Evolutionary conservation across 1,284 basidiomycete genomes (phyloP), one percentile per base, ranked within the genome.

Genomic region (Leccinum fallax): DNA sequence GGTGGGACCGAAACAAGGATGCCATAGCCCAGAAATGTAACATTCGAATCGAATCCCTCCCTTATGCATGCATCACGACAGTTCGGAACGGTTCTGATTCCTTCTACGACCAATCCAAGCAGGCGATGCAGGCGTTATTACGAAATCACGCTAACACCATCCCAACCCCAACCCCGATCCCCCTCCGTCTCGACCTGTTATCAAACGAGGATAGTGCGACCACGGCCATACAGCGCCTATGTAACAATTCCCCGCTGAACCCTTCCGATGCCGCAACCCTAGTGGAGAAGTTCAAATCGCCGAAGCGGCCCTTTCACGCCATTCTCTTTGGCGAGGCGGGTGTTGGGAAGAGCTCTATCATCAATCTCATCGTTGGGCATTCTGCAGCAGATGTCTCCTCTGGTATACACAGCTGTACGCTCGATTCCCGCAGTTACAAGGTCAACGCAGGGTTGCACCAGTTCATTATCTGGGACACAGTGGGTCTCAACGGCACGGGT

Each of bases 381-480:
- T 6, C 32, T 1, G 60, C 53, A n/a, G 69, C 74, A 15, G 3
- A 34, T 0, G 56, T 64, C 28, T 74, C 72, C 16, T 53, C 46
- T 38, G 19, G 53, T 16, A 32, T 64, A 43, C 15, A 59, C 4
- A 61, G 66, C 55, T 75, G 71, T 38, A 75, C 71, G 7, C 30
- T 75, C 58, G 62, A 64, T 15, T 68, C 59, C 16, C 19, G 51
- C 38, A 51, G 60, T n/a, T 62, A 75, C 52, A 55, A 61, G 49
- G 51, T 73, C 55, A 65, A 63, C 19, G 64, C 68, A 4, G 65
- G 66, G 54, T 30, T 59, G 43, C 60, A 65, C 36, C 60, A 66
- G 49, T 72, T 75, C 59, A 59, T 61, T 3, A 59, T 80, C 46
- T 80, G 74, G 74, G 78, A 79, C 54, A 80, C 78, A 15, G 72